phyloP scores from a whole-genome alignment of 2,329 filamentous ascomycete species.

The Ceratocystis colombiana region DNA sequence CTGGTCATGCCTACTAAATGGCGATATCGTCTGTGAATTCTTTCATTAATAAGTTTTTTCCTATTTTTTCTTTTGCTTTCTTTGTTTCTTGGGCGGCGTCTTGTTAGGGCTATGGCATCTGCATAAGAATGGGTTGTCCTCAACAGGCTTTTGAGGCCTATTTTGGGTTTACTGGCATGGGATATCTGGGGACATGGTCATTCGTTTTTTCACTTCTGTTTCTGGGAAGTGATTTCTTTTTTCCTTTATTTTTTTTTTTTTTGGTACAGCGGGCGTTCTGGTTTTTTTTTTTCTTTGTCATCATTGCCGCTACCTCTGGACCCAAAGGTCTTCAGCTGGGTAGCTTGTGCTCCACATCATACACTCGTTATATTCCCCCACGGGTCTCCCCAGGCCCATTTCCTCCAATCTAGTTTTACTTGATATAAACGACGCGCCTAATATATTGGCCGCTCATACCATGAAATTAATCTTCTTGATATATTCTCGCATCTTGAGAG shows the following conservation, averaged over 20 bases:
- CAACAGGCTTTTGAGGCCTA: not conserved
- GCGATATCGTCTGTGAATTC: not conserved
- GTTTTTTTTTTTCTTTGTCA: constrained; percentile 11
- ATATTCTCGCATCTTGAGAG: not conserved
- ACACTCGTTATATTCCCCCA: not conserved
- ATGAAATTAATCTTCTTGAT: constrained; percentile 3
- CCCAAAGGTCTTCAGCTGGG: not conserved
- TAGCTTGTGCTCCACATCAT: not conserved
- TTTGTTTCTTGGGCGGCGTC: constrained; percentile 15
- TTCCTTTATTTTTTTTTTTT: not conserved
- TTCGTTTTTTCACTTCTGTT: constrained; percentile 1
- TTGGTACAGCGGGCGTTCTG: constrained; percentile 11
- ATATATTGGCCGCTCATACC: not conserved
- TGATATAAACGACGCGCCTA: not conserved
- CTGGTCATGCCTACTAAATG: constrained; percentile 20
- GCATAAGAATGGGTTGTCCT: not conserved
- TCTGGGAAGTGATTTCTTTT: not conserved
- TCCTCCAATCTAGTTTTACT: constrained; percentile 1
- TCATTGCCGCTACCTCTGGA: not conserved
- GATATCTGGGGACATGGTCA: constrained; percentile 7
- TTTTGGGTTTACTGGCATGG: constrained; percentile 3
- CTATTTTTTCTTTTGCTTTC: not conserved
- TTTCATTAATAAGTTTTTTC: not conserved
- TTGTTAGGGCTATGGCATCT: constrained; percentile 9
- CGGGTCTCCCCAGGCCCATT: not conserved